Percentiles rank a stretch among this genome's conserved stretches.
These are phyloP conservation scores for Micromonas commoda DNA, from an alignment of 139 green algal genomes.

Conservation along the genomic window DNA sequence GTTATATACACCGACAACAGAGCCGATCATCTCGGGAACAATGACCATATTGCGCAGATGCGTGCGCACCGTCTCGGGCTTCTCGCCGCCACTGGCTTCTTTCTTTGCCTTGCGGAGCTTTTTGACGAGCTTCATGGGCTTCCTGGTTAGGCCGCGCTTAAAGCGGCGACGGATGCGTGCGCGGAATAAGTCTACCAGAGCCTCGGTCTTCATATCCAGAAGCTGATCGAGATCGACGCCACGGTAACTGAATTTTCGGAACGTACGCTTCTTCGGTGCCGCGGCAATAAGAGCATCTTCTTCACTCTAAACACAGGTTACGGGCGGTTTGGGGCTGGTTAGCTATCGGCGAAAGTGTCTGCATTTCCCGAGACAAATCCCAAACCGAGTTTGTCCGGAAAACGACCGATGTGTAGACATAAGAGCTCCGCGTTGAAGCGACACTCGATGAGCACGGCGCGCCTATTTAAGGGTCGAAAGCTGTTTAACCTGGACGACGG, in stretches of 20 bases:
- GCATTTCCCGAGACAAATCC: too few species aligned
- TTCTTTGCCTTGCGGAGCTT: conserved; percentile 89
- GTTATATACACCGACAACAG: conserved; percentile 97
- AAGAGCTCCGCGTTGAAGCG: too few species aligned
- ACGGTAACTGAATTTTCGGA: conserved; percentile 81
- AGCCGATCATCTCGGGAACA: conserved; percentile 98
- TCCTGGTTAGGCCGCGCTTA: conserved; percentile 92
- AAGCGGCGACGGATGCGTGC: conserved; percentile 64
- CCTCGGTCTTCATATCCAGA: conserved; percentile 89
- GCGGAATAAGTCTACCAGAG: conserved; percentile 77
- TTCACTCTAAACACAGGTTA: too few species aligned
- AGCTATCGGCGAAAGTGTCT: too few species aligned
- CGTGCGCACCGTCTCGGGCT: conserved; percentile 94
- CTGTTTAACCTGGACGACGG: too few species aligned
- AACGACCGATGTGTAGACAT: too few species aligned
- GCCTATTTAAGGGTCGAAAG: too few species aligned
- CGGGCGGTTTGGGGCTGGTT: too few species aligned
- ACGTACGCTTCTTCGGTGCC: conserved; percentile 70
- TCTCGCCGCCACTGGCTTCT: conserved; percentile 72
- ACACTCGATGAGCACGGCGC: too few species aligned
- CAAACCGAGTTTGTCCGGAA: too few species aligned
- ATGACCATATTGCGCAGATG: conserved; percentile 99
- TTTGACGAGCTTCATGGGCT: conserved; percentile 91
- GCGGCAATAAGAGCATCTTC: conserved; percentile 38
- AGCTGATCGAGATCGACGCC: conserved; percentile 98